Evolutionary conservation across 371 early-diverging fungal species (phyloP), one percentile per base, ranked within the genome.

Genomic region (Mortierella sp.): DNA sequence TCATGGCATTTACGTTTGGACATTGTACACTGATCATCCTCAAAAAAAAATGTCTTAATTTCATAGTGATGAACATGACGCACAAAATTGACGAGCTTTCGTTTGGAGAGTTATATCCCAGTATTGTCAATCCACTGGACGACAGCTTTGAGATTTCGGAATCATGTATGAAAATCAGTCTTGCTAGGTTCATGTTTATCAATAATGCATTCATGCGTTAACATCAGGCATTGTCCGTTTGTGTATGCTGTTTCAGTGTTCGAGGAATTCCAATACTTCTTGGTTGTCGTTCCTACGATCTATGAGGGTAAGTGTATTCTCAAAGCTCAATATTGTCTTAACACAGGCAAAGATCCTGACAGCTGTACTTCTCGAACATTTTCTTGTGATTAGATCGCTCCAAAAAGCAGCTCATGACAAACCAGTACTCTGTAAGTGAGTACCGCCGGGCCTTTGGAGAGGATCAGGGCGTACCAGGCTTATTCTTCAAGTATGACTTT

Each of bases 401-500:
- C 19, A 71, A 83, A 42, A 86, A 84, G 31, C 70, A 83, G 3
- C 71, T 96, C 35, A 54, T 89, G 8, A 96, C 97, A 23, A 96
- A 95, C 81, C 98, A 98, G 76, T 98, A 97, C 80, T 94, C 97
- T 17, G 97, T 97, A 1, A 96, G 94, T 10, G 95, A 96, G 68
- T 87, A 89, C 42, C 88, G 83, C 57, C 86, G 87, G 49, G 45
- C 85, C 5, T 85, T 84, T 13, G 65, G 49, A 0, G 72, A 77
- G 28, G 88, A 87, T 53, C 82, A 81, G 61, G 63, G 73, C 54
- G 70, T 85, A 26, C 86, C 85, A 55, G 95, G 97, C 19, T 89
- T 97, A 29, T 97, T 96, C 70, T 93, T 98, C 70, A 94, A 93
- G 75, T 98, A 96, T 76, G 92, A 93, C 57, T 90, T 97, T 68